phyloP scores from a whole-genome alignment of 805 yeast species.

The Saccharomycopsis sp. region DNA sequence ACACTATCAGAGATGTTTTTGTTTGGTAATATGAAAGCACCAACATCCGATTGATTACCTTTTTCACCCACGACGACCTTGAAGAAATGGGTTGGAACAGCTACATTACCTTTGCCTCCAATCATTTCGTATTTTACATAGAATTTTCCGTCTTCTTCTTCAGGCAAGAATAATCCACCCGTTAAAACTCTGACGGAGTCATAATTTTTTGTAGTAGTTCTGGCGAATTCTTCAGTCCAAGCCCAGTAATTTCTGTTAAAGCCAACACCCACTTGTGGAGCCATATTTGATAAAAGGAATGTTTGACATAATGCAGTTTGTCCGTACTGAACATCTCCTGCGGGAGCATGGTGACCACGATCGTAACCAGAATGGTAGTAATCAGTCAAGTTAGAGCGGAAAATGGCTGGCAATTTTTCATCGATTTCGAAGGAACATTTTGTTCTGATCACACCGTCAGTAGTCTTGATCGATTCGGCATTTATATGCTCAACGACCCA shows the following conservation, averaged over 20 bases:
- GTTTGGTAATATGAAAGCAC: constrained; percentile 19
- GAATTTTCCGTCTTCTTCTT: constrained; percentile 50
- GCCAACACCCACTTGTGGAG: constrained; percentile 64
- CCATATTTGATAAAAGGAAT: constrained; percentile 50
- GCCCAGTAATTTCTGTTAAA: constrained; percentile 64
- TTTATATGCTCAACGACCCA: constrained; percentile 30
- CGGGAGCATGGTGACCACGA: constrained; percentile 61
- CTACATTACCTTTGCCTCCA: constrained; percentile 62
- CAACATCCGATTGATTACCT: constrained; percentile 13
- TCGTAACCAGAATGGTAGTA: constrained; percentile 58
- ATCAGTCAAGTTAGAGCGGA: constrained; percentile 39
- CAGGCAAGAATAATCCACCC: constrained; percentile 72
- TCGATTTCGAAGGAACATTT: constrained; percentile 14
- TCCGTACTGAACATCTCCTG: constrained; percentile 54
- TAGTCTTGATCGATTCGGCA: constrained; percentile 9
- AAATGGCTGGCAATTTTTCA: constrained; percentile 7
- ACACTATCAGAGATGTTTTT: constrained; percentile 7
- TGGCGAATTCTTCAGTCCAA: constrained; percentile 67
- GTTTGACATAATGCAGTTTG: constrained; percentile 60
- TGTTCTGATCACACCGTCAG: constrained; percentile 6
- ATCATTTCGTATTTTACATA: constrained; percentile 60
- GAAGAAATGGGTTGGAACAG: constrained; percentile 25
- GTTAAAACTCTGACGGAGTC: constrained; percentile 64
- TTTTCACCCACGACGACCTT: constrained; percentile 16
- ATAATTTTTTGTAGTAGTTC: constrained; percentile 56